Conservation (phyloP, 2,329 filamentous ascomycete species). For the Ascochyta pisi region DNA sequence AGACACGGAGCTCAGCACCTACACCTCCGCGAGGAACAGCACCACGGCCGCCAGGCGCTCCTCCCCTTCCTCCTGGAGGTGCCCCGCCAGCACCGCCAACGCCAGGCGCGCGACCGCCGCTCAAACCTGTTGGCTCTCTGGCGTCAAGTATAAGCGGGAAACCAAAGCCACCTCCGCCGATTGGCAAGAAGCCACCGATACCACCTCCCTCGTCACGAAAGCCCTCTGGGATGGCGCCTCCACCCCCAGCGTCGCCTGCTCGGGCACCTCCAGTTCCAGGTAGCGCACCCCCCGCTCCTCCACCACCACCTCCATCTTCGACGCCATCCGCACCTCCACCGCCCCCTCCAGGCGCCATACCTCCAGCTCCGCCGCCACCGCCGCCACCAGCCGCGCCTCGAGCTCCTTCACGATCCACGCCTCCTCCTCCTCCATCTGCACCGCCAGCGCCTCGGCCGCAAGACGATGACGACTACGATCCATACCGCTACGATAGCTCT, state of each 20-base stretch:
- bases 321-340: slow-evolving; percentile 54
- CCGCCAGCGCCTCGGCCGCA: slow-evolving; percentile 53
- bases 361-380: slow-evolving; percentile 41
- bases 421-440: slow-evolving; percentile 32
- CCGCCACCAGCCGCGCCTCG: slow-evolving; percentile 45
- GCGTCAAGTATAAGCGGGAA: slow-evolving; percentile 64
- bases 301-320: slow-evolving; percentile 48
- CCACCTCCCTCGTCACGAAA: slow-evolving; percentile 65
- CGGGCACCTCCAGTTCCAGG: slow-evolving; percentile 49
- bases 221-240: slow-evolving; percentile 57
- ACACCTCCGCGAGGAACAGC: slow-evolving; percentile 62
- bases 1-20: slow-evolving; percentile 59
- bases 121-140: slow-evolving; percentile 67
- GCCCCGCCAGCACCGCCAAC: slow-evolving; percentile 52
- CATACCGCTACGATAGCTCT: slow-evolving; percentile 53
- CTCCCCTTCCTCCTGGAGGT: slow-evolving; percentile 40
- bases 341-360: slow-evolving; percentile 52
- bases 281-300: slow-evolving; percentile 45
- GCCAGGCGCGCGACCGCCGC: slow-evolving; percentile 62
- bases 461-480: slow-evolving; percentile 40
- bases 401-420: slow-evolving; percentile 23
- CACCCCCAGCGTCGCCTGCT: slow-evolving; percentile 53
- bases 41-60: slow-evolving; percentile 55
- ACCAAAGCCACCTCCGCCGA: slow-evolving; percentile 75
- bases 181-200: slow-evolving; percentile 75